Base-by-base conservation (phyloP, 2,329 filamentous ascomycete genomes). In the Trichoderma simmonsii region DNA sequence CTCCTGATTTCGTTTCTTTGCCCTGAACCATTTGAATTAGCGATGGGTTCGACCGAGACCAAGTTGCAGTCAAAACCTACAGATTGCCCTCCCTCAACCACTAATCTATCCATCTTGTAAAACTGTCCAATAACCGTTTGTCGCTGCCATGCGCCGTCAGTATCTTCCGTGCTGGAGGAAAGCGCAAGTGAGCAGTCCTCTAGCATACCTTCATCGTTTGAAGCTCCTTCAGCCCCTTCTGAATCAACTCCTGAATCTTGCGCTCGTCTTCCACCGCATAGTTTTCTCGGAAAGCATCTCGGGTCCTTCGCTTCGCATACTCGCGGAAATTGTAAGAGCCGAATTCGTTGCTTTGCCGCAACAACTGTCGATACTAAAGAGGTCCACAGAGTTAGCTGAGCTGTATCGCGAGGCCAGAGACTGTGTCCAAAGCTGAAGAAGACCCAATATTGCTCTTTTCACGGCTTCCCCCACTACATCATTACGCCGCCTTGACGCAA, bases 311-410 rank as follows among this genome's bases (percentile, higher is more conserved):
- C 83, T 91, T 92, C 69, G 96, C 95, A 83, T 99, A 99, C 82
- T 98, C 95, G 84, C 96, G 90, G 87, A 98, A 99, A 85, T 98
- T 99, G 86, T 98, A 99, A 77, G 92, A 90, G 74, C 94, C 89
- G 82, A 99, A 98, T 79, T 97, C 93, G 74, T 88, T 87, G 74
- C 94, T 91, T 82, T 96, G 92, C 77, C 95, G 92, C 78, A 98
- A 86, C 77, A 99, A 86, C 79, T 95, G 95, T 76, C 96, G 95
- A 84, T 97, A 98, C 95, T 97, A 75, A 18, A 28, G 15, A n/a
- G 15, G 21, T 6, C 3, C 21, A 5, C 2, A 26, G 2, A 21
- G 66, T 70, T n/a, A 70, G 66, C 30, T 21, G 9, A 15, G 9
- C 21, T 39, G n/a, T 24, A 54, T 51, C 54, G 56, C 56, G 30